Evolutionary conservation across 805 yeast genomes (phyloP).

Genomic region (Dipodascopsis tothii): DNA sequence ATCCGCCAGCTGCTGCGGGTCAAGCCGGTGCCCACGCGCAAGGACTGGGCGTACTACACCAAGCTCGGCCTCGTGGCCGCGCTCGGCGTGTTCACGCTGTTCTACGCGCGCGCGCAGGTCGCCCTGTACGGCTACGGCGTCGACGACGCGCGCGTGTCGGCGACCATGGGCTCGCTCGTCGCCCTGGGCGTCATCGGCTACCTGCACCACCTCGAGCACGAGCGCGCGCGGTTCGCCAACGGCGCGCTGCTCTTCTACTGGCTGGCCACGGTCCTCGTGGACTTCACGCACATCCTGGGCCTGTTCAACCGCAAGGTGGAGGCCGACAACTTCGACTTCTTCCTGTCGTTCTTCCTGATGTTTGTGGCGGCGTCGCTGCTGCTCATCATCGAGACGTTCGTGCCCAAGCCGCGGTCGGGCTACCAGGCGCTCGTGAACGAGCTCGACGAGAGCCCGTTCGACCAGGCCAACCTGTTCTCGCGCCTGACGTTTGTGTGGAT

Average conservation of each 20-base stretch:
- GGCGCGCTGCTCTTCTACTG: constrained; percentile 69
- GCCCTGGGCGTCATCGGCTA: constrained; percentile 47
- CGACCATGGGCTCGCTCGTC: constrained; percentile 35
- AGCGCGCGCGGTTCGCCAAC: constrained; percentile 55
- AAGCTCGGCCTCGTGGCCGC: constrained; percentile 24
- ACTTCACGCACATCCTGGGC: constrained; percentile 42
- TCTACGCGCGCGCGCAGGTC: constrained; percentile 17
- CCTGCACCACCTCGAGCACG: constrained; percentile 66
- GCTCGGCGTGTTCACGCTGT: constrained; percentile 19
- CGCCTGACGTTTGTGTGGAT: constrained; percentile 83
- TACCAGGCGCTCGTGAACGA: constrained; percentile 32
- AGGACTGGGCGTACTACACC: constrained; percentile 23
- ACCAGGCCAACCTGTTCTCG: constrained; percentile 63
- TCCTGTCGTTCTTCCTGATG: constrained; percentile 25
- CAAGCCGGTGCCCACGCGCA: constrained; percentile 23
- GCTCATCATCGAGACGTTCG: constrained; percentile 37
- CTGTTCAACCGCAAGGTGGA: constrained; percentile 25
- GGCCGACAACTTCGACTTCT: constrained; percentile 19
- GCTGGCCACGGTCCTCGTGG: constrained; percentile 44
- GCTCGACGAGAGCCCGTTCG: constrained; percentile 38
- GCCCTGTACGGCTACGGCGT: constrained; percentile 28
- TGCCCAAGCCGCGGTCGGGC: constrained; percentile 34
- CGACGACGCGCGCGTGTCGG: constrained; percentile 30
- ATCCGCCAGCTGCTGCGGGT: constrained; percentile 22
- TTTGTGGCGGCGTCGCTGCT: constrained; percentile 25